Percentiles rank a stretch among this genome's conserved stretches.
phyloP scores from a whole-genome alignment of 495 filamentous ascomycete genomes.

The Hamigera avellanea region DNA sequence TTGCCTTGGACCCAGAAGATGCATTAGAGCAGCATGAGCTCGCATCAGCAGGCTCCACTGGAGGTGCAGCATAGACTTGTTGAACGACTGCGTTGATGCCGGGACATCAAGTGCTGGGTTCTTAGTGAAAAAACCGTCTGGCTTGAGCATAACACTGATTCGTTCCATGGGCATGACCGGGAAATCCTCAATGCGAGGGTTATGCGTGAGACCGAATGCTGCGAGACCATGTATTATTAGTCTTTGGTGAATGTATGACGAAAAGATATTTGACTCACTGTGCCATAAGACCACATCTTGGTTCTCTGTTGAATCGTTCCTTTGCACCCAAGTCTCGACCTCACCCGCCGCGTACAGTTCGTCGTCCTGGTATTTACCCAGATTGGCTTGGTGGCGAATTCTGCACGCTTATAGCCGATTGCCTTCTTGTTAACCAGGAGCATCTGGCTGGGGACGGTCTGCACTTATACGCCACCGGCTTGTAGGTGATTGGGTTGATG shows the following conservation, averaged over 20 bases:
- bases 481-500: constrained; percentile 60
- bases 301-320: constrained; percentile 39
- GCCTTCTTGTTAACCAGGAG: constrained; percentile 59
- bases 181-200: constrained; percentile 49
- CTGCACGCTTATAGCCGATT: constrained; percentile 62
- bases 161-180: constrained; percentile 53
- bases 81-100: constrained; percentile 28
- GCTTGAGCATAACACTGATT: constrained; percentile 57
- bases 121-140: constrained; percentile 61
- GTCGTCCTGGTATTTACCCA: constrained; percentile 69
- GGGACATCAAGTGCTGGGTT: constrained; percentile 72
- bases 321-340: constrained; percentile 41
- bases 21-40: constrained; percentile 15
- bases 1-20: constrained; percentile 16
- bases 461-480: constrained; percentile 71
- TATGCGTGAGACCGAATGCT: constrained; percentile 53
- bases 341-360: constrained; percentile 75
- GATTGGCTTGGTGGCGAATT: constrained; percentile 72
- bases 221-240: not conserved
- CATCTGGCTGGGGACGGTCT: constrained; percentile 63
- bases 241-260: not conserved
- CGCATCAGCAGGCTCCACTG: constrained; percentile 6
- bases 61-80: constrained; percentile 27
- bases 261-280: constrained; percentile 13
- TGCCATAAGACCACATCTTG: constrained; percentile 49